Evolutionary conservation across 1,284 basidiomycete species (phyloP).

Genomic region (Fomitopsis palustris): DNA sequence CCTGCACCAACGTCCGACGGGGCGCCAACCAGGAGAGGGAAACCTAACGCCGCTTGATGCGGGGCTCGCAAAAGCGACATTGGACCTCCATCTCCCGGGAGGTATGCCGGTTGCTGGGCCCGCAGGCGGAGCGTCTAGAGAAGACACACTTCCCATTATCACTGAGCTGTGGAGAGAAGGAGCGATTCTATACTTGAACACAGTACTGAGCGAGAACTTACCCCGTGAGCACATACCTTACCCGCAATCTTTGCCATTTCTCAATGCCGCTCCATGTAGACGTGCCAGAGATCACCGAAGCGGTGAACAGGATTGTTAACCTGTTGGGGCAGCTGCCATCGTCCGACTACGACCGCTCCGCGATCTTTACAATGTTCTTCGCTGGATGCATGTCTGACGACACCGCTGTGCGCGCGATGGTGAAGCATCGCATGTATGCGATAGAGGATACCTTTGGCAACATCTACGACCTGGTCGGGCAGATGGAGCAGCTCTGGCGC

Average conservation of each 20-base stretch:
- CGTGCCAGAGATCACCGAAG: slow-evolving; percentile 66
- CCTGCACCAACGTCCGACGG: slow-evolving; percentile 36
- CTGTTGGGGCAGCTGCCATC: slow-evolving; percentile 50
- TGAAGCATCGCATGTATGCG: slow-evolving; percentile 52
- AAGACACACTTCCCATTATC: slow-evolving; percentile 27
- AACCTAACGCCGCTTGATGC: slow-evolving; percentile 37
- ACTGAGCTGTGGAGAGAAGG: slow-evolving; percentile 65
- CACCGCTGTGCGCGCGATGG: slow-evolving; percentile 52
- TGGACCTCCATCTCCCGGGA: slow-evolving; percentile 5
- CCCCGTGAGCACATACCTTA: slow-evolving; percentile 46
- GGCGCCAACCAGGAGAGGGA: slow-evolving; percentile 12
- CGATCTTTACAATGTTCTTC: slow-evolving; percentile 70
- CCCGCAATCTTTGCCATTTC: background rate
- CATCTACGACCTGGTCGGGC: slow-evolving; percentile 50
- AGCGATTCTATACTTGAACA: slow-evolving; percentile 67
- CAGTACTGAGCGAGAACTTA: slow-evolving; percentile 62
- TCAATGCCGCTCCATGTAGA: slow-evolving; percentile 34
- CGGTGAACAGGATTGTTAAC: slow-evolving; percentile 51
- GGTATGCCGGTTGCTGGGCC: slow-evolving; percentile 15
- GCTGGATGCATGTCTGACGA: slow-evolving; percentile 71
- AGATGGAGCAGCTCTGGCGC: slow-evolving; percentile 50
- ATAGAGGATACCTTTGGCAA: slow-evolving; percentile 61
- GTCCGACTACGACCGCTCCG: slow-evolving; percentile 58
- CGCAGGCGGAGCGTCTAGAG: background rate
- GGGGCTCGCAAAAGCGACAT: slow-evolving; percentile 23